phyloP scores from a whole-genome alignment of 2,329 filamentous ascomycete genomes.

The Ceratocystiopsis minuta region DNA sequence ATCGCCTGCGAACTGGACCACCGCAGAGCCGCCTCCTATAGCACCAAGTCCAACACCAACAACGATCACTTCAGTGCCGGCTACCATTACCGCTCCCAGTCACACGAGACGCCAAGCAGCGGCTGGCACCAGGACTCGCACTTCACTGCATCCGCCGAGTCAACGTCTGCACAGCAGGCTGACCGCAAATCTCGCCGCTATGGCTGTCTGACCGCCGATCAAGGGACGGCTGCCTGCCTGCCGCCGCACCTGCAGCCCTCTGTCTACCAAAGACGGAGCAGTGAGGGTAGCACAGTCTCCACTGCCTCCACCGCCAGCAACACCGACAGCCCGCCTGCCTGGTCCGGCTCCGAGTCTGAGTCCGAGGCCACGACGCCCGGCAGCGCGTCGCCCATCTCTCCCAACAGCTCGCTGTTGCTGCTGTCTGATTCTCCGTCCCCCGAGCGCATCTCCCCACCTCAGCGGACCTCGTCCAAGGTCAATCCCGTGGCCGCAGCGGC shows the following conservation, averaged over 20 bases:
- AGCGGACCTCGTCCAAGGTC: not conserved
- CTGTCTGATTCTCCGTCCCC: not conserved
- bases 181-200: not conserved
- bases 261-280: conserved; percentile 2
- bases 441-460: not conserved
- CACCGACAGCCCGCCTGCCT: not conserved
- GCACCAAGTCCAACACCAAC: not conserved
- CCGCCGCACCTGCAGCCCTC: not conserved
- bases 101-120: conserved; percentile 1
- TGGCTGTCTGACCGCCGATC: not conserved
- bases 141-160: too few relatives aligned
- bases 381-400: conserved; percentile 5
- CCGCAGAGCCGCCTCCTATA: not conserved
- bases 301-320: conserved; percentile 1
- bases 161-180: too few relatives aligned
- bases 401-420: conserved; percentile 1
- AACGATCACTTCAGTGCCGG: not conserved
- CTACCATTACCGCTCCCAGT: conserved; percentile 3
- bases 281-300: conserved; percentile 7
- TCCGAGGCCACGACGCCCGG: conserved; percentile 5
- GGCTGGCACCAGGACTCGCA: not conserved
- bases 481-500: not conserved
- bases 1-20: not conserved
- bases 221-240: not conserved
- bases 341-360: conserved; percentile 1